These are phyloP conservation scores for Rhizoctonia solani DNA, from an alignment of 1,284 basidiomycete species.

Conservation along the genomic window DNA sequence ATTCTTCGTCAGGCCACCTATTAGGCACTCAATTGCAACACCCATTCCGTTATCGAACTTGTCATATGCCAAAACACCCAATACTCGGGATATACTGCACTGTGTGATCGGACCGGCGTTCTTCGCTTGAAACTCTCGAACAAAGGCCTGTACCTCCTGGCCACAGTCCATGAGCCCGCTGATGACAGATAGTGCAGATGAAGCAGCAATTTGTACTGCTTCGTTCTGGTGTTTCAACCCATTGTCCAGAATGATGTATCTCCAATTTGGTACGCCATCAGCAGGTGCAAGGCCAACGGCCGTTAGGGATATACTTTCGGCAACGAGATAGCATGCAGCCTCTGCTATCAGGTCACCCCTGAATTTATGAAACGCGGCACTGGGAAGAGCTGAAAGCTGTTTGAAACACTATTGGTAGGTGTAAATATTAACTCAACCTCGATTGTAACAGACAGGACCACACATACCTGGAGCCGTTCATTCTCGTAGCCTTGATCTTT, in stretches of 20 bases:
- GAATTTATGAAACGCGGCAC: conserved; percentile 60
- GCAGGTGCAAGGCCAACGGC: conserved; percentile 52
- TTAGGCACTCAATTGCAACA: conserved; percentile 60
- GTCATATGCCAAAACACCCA: conserved; percentile 74
- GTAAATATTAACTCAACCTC: background rate
- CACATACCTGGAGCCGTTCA: conserved; percentile 50
- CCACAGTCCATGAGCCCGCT: conserved; percentile 71
- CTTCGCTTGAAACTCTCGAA: conserved; percentile 64
- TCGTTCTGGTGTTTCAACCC: conserved; percentile 70
- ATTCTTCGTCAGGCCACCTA: conserved; percentile 59
- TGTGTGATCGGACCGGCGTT: conserved; percentile 57
- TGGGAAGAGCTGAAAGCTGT: conserved; percentile 58
- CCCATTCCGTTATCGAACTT: conserved; percentile 57
- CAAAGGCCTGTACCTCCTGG: conserved; percentile 64
- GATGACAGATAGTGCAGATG: conserved; percentile 63
- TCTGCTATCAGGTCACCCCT: conserved; percentile 76
- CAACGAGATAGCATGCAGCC: conserved; percentile 75
- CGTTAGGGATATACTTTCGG: conserved; percentile 60
- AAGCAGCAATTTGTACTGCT: conserved; percentile 74
- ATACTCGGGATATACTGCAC: conserved; percentile 75
- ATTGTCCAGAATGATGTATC: conserved; percentile 63
- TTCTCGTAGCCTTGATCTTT: conserved; percentile 44
- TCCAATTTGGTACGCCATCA: conserved; percentile 61
- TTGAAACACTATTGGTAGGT: conserved; percentile 51
- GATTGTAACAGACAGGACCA: background rate